Conservation (phyloP, 108 stramenopile genomes). For the Fistulifera solaris region DNA sequence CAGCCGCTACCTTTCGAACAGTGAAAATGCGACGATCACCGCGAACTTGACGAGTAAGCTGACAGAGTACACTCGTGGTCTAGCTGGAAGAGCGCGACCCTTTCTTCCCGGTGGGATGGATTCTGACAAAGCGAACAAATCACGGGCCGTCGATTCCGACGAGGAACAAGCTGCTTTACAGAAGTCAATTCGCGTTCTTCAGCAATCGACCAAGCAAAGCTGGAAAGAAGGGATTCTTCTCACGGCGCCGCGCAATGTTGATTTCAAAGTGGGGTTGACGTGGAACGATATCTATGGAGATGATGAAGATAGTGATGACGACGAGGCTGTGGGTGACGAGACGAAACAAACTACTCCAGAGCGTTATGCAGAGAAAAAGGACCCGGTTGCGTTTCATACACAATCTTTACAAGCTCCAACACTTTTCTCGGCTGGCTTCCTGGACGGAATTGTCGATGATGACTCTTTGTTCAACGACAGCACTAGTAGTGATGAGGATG, state of each 20-base stretch:
- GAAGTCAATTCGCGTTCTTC: conserved; percentile 34
- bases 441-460: conserved; percentile 36
- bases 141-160: conserved; percentile 16
- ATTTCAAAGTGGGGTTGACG: conserved; percentile 52
- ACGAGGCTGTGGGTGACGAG: background rate
- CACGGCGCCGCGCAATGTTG: conserved; percentile 59
- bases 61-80: conserved; percentile 67
- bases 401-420: conserved; percentile 12
- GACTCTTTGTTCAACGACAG: conserved; percentile 76
- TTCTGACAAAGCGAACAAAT: conserved; percentile 16
- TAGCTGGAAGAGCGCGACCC: conserved; percentile 43
- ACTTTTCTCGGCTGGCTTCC: conserved; percentile 9
- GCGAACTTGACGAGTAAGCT: conserved; percentile 71
- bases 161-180: conserved; percentile 36
- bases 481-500: conserved; percentile 16
- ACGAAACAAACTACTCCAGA: background rate
- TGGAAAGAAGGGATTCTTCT: conserved; percentile 62
- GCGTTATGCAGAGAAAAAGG: background rate
- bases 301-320: conserved; percentile 12
- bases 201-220: conserved; percentile 40
- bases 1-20: no score
- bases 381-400: no score
- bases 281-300: conserved; percentile 49
- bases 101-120: conserved; percentile 70
- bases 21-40: conserved; percentile 31